Conservation (phyloP, 164 flowering plant genomes). For the Dillenia turbinata region DNA sequence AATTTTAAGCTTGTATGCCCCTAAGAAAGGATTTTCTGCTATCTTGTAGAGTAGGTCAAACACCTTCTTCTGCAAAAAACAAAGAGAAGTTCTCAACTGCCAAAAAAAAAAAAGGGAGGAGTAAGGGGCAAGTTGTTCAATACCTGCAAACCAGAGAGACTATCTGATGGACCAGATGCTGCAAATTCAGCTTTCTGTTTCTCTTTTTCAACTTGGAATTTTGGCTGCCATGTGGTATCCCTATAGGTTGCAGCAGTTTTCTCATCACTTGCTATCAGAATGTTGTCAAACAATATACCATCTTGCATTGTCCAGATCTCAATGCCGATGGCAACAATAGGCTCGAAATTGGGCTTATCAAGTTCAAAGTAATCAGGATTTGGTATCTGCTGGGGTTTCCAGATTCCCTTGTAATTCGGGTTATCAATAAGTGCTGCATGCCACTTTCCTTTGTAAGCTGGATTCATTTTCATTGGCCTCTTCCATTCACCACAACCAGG, state of each 20-base stretch:
- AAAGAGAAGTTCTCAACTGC: not conserved
- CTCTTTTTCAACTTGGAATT: conserved; percentile 78
- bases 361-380: conserved; percentile 85
- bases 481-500: conserved; percentile 99
- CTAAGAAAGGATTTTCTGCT: conserved; percentile 74
- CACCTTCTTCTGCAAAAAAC: conserved; percentile 59
- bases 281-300: conserved; percentile 94
- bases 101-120: not conserved
- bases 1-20: conserved; percentile 48
- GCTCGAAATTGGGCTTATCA: conserved; percentile 77
- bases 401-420: conserved; percentile 91
- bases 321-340: conserved; percentile 89
- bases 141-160: conserved; percentile 69
- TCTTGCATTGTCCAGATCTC: conserved; percentile 99
- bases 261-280: conserved; percentile 71
- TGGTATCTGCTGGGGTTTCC: conserved; percentile 89
- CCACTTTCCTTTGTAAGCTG: conserved; percentile 99
- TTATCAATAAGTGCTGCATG: conserved; percentile 79
- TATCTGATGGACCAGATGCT: conserved; percentile 37
- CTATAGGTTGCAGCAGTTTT: conserved; percentile 64
- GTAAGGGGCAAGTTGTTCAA: not conserved
- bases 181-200: conserved; percentile 81
- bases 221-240: conserved; percentile 71
- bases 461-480: conserved; percentile 86
- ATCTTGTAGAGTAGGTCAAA: conserved; percentile 78